phyloP scores from a whole-genome alignment of 1,284 basidiomycete species.

The Earliella scabrosa region DNA sequence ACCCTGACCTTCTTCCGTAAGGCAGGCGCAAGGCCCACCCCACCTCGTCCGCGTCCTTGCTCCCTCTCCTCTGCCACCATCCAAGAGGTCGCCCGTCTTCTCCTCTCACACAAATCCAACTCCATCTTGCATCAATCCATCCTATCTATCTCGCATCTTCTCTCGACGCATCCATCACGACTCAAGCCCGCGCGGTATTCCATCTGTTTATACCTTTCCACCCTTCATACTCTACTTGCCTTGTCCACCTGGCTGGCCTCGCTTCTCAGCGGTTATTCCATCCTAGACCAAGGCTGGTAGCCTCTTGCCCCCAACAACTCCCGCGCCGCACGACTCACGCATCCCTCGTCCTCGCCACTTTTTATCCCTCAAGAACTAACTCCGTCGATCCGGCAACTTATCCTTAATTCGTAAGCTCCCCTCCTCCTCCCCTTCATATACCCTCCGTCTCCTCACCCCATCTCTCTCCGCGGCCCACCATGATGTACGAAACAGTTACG shows the following conservation, averaged over 20 bases:
- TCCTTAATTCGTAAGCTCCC: conserved; percentile 64
- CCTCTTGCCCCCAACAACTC: conserved; percentile 19
- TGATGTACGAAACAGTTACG: conserved; percentile 67
- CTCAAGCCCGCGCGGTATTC: conserved; percentile 42
- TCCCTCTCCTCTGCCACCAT: conserved; percentile 44
- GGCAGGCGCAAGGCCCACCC: conserved; percentile 46
- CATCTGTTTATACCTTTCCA: conserved; percentile 69
- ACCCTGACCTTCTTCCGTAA: conserved; percentile 55
- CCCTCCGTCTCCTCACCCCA: conserved; percentile 29
- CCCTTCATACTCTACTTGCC: conserved; percentile 44
- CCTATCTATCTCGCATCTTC: conserved; percentile 37
- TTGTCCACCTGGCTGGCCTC: conserved; percentile 28
- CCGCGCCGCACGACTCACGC: conserved; percentile 29
- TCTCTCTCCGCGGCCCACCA: conserved; percentile 46
- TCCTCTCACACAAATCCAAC: conserved; percentile 3
- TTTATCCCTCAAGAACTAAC: conserved; percentile 55
- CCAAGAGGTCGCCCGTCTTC: conserved; percentile 21
- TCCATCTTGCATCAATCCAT: conserved; percentile 18
- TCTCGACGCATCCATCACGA: conserved; percentile 47
- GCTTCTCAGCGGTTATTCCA: conserved; percentile 19
- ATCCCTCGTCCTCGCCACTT: conserved; percentile 40
- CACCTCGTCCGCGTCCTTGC: conserved; percentile 30
- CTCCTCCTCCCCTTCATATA: conserved; percentile 7
- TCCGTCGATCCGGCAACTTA: conserved; percentile 48
- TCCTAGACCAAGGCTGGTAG: conserved; percentile 25